Conservation (phyloP, 768 basidiomycete species). For the Amanita phalloides region DNA sequence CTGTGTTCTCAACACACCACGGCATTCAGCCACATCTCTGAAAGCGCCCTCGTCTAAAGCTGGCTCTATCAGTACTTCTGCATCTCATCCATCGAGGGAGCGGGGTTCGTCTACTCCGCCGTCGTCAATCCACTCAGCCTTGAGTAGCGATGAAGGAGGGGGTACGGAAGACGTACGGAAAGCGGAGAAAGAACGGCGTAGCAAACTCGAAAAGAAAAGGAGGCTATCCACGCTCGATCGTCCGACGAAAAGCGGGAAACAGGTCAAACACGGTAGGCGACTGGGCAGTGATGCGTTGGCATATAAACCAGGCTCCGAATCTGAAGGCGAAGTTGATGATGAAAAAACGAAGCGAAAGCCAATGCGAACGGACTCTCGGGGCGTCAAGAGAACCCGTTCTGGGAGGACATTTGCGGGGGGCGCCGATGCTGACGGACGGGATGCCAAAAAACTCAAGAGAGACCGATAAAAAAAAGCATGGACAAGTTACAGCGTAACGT, state of each 20-base stretch:
- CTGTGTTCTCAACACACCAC: constrained; percentile 14
- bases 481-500: not conserved
- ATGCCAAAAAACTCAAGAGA: constrained; percentile 18
- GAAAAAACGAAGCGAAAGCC: constrained; percentile 11
- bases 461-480: constrained; percentile 2
- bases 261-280: constrained; percentile 14
- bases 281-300: constrained; percentile 22
- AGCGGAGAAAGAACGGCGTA: not conserved
- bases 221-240: constrained; percentile 8
- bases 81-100: constrained; percentile 10
- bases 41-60: constrained; percentile 16
- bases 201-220: constrained; percentile 7
- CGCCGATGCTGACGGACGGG: constrained; percentile 19
- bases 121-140: constrained; percentile 17
- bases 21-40: constrained; percentile 12
- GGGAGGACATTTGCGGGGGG: constrained; percentile 14
- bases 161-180: constrained; percentile 10
- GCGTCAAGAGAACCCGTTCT: constrained; percentile 25
- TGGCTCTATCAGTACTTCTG: constrained; percentile 18
- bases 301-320: constrained; percentile 22
- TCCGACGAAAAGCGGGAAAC: constrained; percentile 9
- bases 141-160: constrained; percentile 16
- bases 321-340: constrained; percentile 15
- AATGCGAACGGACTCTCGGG: constrained; percentile 14
- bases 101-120: constrained; percentile 13